These are phyloP conservation scores for Suillus placidus DNA, from an alignment of 768 basidiomycete genomes.

Conservation along the genomic window DNA sequence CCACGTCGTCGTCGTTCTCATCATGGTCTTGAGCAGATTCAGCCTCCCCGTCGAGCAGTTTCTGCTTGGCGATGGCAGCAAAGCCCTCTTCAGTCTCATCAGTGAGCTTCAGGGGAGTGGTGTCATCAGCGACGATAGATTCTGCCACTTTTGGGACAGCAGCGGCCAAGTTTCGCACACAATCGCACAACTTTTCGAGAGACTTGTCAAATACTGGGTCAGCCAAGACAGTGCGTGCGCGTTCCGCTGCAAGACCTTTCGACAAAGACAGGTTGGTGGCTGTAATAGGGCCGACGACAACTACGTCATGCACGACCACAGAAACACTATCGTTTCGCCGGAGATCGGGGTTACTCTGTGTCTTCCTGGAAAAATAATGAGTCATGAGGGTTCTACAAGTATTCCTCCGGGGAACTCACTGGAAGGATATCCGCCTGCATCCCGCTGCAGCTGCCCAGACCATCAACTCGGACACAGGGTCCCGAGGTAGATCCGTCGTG, in stretches of 20 bases:
- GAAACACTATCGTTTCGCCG: slow-evolving; percentile 54
- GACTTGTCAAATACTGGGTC: slow-evolving; percentile 48
- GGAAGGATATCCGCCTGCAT: slow-evolving; percentile 53
- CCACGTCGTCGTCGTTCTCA: slow-evolving; percentile 10
- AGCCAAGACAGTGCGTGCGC: slow-evolving; percentile 55
- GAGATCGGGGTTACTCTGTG: slow-evolving; percentile 44
- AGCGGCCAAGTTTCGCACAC: slow-evolving; percentile 25
- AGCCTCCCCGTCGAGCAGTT: slow-evolving; percentile 28
- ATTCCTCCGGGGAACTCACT: slow-evolving; percentile 36
- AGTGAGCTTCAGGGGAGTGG: slow-evolving; percentile 27
- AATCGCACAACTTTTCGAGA: slow-evolving; percentile 48
- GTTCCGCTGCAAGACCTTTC: slow-evolving; percentile 68
- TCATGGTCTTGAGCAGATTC: slow-evolving; percentile 6
- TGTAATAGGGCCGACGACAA: slow-evolving; percentile 62
- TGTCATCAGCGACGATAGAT: slow-evolving; percentile 17
- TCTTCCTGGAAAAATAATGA: slow-evolving; percentile 36
- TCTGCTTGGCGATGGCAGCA: slow-evolving; percentile 43
- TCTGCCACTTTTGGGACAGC: slow-evolving; percentile 18
- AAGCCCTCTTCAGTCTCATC: slow-evolving; percentile 57
- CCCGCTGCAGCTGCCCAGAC: slow-evolving; percentile 64
- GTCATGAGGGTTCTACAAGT: slow-evolving; percentile 9
- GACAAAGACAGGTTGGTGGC: slow-evolving; percentile 61
- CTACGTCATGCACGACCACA: slow-evolving; percentile 59
- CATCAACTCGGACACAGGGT: slow-evolving; percentile 75
- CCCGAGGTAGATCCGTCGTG: slow-evolving; percentile 58